Conservation (phyloP, 2,329 filamentous ascomycete genomes). For the Mollisia scopiformis region DNA sequence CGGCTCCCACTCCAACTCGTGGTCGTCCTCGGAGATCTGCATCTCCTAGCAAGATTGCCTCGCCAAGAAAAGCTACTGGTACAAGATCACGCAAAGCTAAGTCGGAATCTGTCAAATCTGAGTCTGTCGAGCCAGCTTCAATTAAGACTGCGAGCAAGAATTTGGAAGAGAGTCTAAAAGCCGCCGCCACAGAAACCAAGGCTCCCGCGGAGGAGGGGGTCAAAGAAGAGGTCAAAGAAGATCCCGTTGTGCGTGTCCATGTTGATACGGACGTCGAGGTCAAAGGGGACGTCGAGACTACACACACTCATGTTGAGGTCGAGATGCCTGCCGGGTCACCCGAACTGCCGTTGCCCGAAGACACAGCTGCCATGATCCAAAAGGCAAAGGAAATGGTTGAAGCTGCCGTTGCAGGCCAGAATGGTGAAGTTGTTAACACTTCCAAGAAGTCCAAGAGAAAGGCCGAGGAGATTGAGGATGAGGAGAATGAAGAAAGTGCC, state of each 20-base stretch:
- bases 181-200: conserved; percentile 39
- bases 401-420: conserved; percentile 55
- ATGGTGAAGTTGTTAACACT: conserved; percentile 4
- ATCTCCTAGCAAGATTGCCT: conserved; percentile 54
- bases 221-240: conserved; percentile 41
- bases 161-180: conserved; percentile 50
- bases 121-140: conserved; percentile 46
- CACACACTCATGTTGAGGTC: conserved; percentile 73
- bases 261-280: conserved; percentile 66
- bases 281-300: conserved; percentile 64
- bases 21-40: conserved; percentile 60
- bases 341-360: conserved; percentile 73
- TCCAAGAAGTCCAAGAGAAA: conserved; percentile 68
- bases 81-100: conserved; percentile 46
- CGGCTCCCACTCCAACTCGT: conserved; percentile 38
- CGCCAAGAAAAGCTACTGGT: conserved; percentile 43
- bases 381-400: conserved; percentile 89
- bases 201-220: conserved; percentile 26
- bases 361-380: conserved; percentile 81
- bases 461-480: conserved; percentile 67
- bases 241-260: conserved; percentile 68
- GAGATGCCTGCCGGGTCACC: conserved; percentile 71
- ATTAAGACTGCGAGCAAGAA: conserved; percentile 50
- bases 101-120: conserved; percentile 35
- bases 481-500: conserved; percentile 49